Conservation (phyloP, 768 basidiomycete genomes). For the Amanita jacksonii region DNA sequence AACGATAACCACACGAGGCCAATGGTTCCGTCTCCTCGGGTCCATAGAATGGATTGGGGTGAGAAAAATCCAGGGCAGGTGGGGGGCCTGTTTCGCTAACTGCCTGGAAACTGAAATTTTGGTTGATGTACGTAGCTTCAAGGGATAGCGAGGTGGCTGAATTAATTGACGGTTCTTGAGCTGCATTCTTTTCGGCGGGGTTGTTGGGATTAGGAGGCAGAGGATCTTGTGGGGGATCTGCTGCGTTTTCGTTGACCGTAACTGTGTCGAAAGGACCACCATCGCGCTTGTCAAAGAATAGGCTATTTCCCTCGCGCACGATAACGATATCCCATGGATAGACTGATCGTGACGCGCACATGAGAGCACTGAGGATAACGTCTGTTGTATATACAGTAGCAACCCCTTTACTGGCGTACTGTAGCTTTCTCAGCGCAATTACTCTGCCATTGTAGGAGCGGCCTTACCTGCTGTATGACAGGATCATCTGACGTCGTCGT, state of each 20-base stretch:
- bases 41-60: conserved; percentile 93
- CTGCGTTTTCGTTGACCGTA: conserved; percentile 97
- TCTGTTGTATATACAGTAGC: conserved; percentile 93
- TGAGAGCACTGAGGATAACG: conserved; percentile 88
- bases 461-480: conserved; percentile 76
- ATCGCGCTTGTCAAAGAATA: conserved; percentile 97
- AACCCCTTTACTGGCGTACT: conserved; percentile 74
- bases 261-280: conserved; percentile 96
- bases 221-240: conserved; percentile 86
- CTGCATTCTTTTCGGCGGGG: conserved; percentile 50
- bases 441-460: neutral
- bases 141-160: conserved; percentile 87
- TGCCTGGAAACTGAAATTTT: conserved; percentile 96
- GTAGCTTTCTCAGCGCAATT: conserved; percentile 9
- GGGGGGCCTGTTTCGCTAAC: conserved; percentile 64
- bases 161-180: conserved; percentile 80
- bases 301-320: conserved; percentile 81
- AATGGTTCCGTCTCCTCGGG: conserved; percentile 92
- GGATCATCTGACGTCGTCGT: conserved; percentile 98
- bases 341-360: conserved; percentile 92
- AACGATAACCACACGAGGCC: conserved; percentile 93
- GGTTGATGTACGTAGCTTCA: conserved; percentile 98
- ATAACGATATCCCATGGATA: conserved; percentile 99
- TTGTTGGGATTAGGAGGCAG: conserved; percentile 71
- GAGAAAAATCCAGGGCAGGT: conserved; percentile 60